These are phyloP conservation scores for Aspergillus quadricinctus DNA, from an alignment of 2,329 filamentous ascomycete species.

Conservation along the genomic window DNA sequence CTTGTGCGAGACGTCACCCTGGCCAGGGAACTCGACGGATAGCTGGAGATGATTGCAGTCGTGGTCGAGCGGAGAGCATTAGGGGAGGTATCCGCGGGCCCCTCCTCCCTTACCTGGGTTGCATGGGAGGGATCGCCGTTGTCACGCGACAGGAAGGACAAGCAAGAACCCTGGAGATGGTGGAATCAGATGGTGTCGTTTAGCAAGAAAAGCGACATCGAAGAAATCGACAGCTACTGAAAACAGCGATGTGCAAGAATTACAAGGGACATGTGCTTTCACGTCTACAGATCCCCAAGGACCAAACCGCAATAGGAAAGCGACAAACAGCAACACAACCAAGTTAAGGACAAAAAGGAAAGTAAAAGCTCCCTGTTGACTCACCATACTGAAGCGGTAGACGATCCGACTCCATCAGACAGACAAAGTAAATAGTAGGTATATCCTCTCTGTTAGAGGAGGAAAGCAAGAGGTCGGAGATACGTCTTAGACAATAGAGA, in stretches of 20 bases:
- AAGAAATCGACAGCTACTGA: not conserved
- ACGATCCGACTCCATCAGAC: conserved; percentile 24
- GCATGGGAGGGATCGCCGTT: conserved; percentile 21
- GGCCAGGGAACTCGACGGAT: conserved; percentile 8
- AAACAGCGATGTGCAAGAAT: not conserved
- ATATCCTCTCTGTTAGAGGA: not conserved
- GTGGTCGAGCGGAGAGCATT: conserved; percentile 10
- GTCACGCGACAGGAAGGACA: conserved; percentile 34
- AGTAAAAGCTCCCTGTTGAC: conserved; percentile 5
- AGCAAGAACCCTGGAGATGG: conserved; percentile 35
- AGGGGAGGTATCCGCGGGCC: conserved; percentile 16
- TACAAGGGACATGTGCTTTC: not conserved
- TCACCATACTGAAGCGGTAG: conserved; percentile 34
- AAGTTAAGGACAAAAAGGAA: not conserved
- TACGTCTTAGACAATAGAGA: not conserved
- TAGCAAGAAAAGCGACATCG: not conserved
- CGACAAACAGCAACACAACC: not conserved
- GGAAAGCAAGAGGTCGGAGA: conserved; percentile 5
- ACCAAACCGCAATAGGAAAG: not conserved
- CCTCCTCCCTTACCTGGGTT: conserved; percentile 21
- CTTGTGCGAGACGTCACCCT: conserved; percentile 4
- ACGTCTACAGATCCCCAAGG: not conserved
- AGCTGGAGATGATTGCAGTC: conserved; percentile 11
- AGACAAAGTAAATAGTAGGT: conserved; percentile 7
- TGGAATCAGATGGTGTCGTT: not conserved